Evolutionary conservation across 2,329 filamentous ascomycete genomes (phyloP).

Genomic region (Claviceps pazoutovae): DNA sequence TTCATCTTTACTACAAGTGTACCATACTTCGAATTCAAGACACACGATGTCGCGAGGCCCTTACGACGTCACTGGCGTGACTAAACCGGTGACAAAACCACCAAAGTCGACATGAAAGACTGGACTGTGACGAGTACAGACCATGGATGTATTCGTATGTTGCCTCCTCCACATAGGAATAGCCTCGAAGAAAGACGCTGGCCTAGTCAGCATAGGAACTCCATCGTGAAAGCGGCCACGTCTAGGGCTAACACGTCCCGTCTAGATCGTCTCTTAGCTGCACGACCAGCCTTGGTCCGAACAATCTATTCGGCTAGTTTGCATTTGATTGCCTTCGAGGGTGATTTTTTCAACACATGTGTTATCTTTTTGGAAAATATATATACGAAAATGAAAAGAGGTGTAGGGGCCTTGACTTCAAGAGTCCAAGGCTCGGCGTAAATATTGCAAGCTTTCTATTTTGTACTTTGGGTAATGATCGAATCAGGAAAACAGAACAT

Average conservation of each 20-base stretch:
- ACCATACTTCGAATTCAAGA: background rate
- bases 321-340: background rate
- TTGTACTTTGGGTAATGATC: no score
- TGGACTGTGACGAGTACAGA: background rate
- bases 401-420: no score
- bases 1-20: background rate
- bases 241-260: background rate
- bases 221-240: background rate
- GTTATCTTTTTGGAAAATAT: no score
- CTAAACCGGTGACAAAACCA: constrained; percentile 22
- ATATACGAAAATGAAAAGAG: no score
- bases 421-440: no score
- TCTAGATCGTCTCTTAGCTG: background rate
- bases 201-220: background rate
- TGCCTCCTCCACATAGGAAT: background rate
- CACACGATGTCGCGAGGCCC: constrained; percentile 21
- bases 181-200: background rate
- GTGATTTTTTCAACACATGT: background rate
- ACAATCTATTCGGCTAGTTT: constrained; percentile 8
- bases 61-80: constrained; percentile 24
- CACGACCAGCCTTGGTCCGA: background rate
- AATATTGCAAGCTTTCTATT: no score
- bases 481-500: no score
- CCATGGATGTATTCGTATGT: background rate
- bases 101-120: constrained; percentile 13